A percentile compares a stretch with the other conserved stretches of the same genome.
phyloP scores from a whole-genome alignment of 2,329 filamentous ascomycete genomes.

The Lasiodiplodia gonubiensis region DNA sequence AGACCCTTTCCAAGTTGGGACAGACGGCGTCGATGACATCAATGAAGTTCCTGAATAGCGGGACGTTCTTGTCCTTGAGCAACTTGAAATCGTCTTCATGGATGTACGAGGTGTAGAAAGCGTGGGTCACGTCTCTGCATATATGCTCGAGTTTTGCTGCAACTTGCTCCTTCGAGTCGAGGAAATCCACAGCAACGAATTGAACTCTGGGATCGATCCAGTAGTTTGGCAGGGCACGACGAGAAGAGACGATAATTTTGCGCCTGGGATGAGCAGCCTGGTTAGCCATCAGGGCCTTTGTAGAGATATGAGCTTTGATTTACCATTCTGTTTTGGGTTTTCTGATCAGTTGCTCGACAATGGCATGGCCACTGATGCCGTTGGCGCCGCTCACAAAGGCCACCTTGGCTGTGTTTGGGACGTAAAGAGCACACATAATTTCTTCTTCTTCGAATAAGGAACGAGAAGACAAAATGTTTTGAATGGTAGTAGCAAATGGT shows the following conservation, averaged over 20 bases:
- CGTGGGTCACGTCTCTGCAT: conserved; percentile 42
- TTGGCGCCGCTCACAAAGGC: conserved; percentile 46
- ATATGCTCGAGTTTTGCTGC: conserved; percentile 30
- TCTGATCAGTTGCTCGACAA: conserved; percentile 42
- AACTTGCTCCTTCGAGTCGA: conserved; percentile 28
- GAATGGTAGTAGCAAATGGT: not conserved
- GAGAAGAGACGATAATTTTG: conserved; percentile 41
- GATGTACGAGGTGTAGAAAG: conserved; percentile 44
- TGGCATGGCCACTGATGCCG: conserved; percentile 44
- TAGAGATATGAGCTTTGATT: not conserved
- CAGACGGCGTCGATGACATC: conserved; percentile 17
- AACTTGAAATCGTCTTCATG: conserved; percentile 32
- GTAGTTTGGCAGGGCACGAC: conserved; percentile 34
- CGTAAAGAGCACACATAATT: not conserved
- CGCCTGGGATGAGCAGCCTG: conserved; percentile 1
- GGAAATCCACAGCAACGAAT: conserved; percentile 44
- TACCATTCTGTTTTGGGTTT: conserved; percentile 32
- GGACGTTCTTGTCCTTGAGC: conserved; percentile 6
- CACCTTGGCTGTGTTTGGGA: conserved; percentile 34
- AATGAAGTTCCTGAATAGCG: conserved; percentile 24
- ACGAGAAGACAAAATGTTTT: not conserved
- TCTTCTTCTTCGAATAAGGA: not conserved
- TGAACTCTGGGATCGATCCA: conserved; percentile 40
- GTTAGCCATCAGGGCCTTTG: not conserved
- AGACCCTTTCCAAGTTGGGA: conserved; percentile 12